phyloP scores from a whole-genome alignment of 1,284 basidiomycete species.

The Baeospora myosura region DNA sequence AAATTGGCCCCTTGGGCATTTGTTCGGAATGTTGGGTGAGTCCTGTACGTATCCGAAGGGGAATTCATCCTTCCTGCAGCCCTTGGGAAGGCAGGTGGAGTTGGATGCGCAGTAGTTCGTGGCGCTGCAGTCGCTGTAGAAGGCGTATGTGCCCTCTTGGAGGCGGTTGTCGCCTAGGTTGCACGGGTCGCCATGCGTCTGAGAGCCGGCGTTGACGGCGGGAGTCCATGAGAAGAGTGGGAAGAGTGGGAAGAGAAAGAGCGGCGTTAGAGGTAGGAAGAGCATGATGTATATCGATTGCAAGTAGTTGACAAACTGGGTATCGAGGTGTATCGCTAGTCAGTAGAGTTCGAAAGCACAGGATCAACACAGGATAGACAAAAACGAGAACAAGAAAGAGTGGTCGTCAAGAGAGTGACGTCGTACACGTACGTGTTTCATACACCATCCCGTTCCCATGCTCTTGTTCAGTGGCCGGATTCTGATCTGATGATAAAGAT shows the following conservation, averaged over 20 bases:
- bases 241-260: constrained; percentile 9
- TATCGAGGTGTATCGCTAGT: too few species aligned
- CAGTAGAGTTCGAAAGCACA: too few species aligned
- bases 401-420: too few species aligned
- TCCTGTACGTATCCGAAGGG: constrained; percentile 56
- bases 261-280: constrained; percentile 4
- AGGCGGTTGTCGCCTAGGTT: constrained; percentile 53
- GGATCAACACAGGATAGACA: too few species aligned
- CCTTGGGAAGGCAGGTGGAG: constrained; percentile 53
- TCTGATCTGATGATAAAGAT: too few species aligned
- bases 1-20: constrained; percentile 58
- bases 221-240: constrained; percentile 2
- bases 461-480: too few species aligned
- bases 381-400: too few species aligned
- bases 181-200: constrained; percentile 42
- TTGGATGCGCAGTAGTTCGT: constrained; percentile 56
- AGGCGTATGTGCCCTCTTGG: constrained; percentile 67
- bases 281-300: too few species aligned
- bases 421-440: too few species aligned
- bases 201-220: constrained; percentile 34
- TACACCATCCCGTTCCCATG: too few species aligned
- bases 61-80: constrained; percentile 72
- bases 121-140: constrained; percentile 70
- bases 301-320: too few species aligned
- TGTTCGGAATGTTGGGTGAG: constrained; percentile 43